Evolutionary conservation across 495 filamentous ascomycete species (phyloP), one percentile per base, ranked within the genome.

Genomic region (Hapsidospora chrysogenum): DNA sequence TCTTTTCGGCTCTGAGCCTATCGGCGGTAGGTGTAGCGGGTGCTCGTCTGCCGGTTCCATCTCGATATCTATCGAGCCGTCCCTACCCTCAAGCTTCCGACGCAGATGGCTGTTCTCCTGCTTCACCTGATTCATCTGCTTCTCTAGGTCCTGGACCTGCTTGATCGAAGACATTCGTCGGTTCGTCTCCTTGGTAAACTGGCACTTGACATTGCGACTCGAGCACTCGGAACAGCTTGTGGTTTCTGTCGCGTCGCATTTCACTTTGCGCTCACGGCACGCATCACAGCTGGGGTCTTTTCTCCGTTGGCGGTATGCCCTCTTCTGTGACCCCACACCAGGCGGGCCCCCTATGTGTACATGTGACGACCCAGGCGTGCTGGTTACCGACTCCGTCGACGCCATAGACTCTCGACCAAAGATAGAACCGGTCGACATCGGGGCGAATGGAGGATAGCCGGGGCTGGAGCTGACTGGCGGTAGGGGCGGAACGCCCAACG

Each of bases 101-200:
- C 76, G 70, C 13, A 86, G 57, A 35, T 76, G 78, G 38, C 61
- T 62, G 39, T 87, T 74, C 54, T 89, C 78, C 30, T 79, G 69
- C 43, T 71, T 78, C 23, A 83, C 68, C 26, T 70, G 66, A 17
- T 74, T 63, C 36, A 97, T 71, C 53, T 94, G 87, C 56, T 83
- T 92, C 53, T 96, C 86, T 17, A 97, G 63, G 55, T 97, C 89
- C 56, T 97, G 89, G 2, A 95, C 84, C 63, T 95, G 89, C 74
- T 96, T 97, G 54, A 96, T 95, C 10, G 86, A 94, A 31, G 89
- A 95, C 89, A 97, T 97, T 42, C 89, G 74, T 31, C 92, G 74
- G 56, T 97, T 97, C 15, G 89, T 96, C 55, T 97, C 89, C 61
- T 97, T 97, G 30, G 89, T 97, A 51, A 97, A 97, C 53, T 94